Evolutionary conservation across 768 basidiomycete species (phyloP).

Genomic region (Hortiboletus campestris): DNA sequence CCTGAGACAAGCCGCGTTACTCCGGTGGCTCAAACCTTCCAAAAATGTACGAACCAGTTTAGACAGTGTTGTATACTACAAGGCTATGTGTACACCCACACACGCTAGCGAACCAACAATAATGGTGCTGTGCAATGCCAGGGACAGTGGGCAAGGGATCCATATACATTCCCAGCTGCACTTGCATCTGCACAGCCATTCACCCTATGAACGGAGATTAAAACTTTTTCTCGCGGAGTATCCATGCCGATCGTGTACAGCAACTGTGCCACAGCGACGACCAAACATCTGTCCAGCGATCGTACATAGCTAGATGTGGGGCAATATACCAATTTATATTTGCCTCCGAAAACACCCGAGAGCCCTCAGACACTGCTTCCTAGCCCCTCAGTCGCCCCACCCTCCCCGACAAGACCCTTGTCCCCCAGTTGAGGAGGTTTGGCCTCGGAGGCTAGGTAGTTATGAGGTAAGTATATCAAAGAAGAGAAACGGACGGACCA

Average conservation of each 20-base stretch:
- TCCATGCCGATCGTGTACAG: no score
- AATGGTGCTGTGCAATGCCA: not conserved
- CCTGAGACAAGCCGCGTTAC: slow-evolving; percentile 7
- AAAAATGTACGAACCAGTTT: slow-evolving; percentile 14
- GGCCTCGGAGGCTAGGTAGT: not conserved
- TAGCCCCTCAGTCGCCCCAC: slow-evolving; percentile 1
- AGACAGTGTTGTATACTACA: slow-evolving; percentile 1
- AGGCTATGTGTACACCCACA: slow-evolving; percentile 2
- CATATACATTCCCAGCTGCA: no score
- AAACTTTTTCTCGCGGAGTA: no score
- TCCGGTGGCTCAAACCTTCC: slow-evolving; percentile 12
- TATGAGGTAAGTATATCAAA: not conserved
- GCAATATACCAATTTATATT: no score
- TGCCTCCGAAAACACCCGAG: not conserved
- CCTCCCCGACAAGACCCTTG: not conserved
- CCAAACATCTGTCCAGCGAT: no score
- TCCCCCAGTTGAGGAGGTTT: not conserved
- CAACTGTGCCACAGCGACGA: no score
- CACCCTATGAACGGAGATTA: no score
- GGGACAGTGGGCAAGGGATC: not conserved
- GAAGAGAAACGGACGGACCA: not conserved
- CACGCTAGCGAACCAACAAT: not conserved
- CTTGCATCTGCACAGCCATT: no score
- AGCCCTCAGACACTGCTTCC: slow-evolving; percentile 1
- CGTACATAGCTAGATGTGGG: no score